These are phyloP conservation scores for Rhexocercosporidium sp. DNA, from an alignment of 2,329 filamentous ascomycete species.

Conservation along the genomic window DNA sequence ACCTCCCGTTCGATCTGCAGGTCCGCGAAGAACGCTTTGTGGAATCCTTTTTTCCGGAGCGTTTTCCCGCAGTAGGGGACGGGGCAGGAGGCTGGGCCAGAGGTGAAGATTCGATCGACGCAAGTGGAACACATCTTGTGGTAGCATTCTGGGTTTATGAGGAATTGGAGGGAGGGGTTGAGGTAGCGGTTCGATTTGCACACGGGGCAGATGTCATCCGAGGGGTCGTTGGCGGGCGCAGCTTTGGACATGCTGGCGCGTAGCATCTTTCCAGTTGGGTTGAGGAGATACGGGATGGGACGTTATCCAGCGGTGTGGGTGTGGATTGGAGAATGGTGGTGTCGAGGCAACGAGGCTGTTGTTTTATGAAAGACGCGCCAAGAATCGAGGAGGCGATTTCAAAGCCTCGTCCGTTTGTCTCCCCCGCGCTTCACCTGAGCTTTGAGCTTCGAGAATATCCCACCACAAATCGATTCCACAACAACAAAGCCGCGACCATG, in stretches of 20 bases:
- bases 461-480: conserved; percentile 20
- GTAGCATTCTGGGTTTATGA: conserved; percentile 98
- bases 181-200: conserved; percentile 98
- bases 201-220: conserved; percentile 83
- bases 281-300: conserved; percentile 8
- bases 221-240: conserved; percentile 33
- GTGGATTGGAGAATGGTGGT: conserved; percentile 6
- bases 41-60: conserved; percentile 82
- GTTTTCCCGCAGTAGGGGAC: conserved; percentile 88
- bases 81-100: conserved; percentile 90
- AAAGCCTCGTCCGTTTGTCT: conserved; percentile 30
- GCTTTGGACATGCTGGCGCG: conserved; percentile 25
- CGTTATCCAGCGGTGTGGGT: not conserved
- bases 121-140: conserved; percentile 98
- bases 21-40: conserved; percentile 88
- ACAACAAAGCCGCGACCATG: conserved; percentile 28
- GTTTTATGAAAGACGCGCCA: conserved; percentile 21
- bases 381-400: conserved; percentile 25
- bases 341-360: conserved; percentile 25
- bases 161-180: conserved; percentile 91
- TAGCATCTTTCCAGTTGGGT: conserved; percentile 30
- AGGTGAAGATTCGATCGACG: conserved; percentile 91
- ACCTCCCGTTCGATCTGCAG: conserved; percentile 89
- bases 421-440: conserved; percentile 2
- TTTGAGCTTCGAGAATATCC: conserved; percentile 26